Conservation (phyloP, 2,329 filamentous ascomycete genomes). For the Ophiocordyceps camponoti-floridani region DNA sequence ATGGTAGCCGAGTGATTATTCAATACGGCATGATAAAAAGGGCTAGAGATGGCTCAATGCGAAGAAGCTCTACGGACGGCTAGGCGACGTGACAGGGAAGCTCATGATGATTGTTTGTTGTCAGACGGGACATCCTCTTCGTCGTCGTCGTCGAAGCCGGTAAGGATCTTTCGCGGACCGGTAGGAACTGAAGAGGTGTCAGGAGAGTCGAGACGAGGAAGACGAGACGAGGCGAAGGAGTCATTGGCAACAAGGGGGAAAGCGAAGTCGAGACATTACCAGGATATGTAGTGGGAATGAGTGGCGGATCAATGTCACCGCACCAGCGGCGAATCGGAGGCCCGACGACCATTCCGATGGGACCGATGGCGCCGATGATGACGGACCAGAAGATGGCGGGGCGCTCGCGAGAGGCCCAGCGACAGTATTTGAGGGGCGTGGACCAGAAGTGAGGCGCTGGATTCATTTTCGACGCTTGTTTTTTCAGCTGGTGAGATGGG, state of each 20-base stretch:
- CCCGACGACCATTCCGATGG: slow-evolving; percentile 48
- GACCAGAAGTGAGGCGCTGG: slow-evolving; percentile 62
- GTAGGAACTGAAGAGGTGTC: slow-evolving; percentile 39
- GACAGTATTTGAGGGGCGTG: slow-evolving; percentile 65
- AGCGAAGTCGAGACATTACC: slow-evolving; percentile 36
- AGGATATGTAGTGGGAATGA: slow-evolving; percentile 80
- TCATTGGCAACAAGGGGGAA: no score
- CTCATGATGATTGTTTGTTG: background rate
- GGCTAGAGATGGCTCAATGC: background rate
- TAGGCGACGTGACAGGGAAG: background rate
- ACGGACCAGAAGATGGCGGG: slow-evolving; percentile 84
- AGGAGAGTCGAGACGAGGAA: background rate
- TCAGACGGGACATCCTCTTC: slow-evolving; percentile 8
- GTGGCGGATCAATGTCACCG: slow-evolving; percentile 54
- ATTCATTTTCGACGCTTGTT: slow-evolving; percentile 24
- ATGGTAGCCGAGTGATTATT: no score
- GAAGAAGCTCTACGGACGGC: background rate
- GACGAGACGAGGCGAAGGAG: background rate
- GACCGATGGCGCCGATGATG: slow-evolving; percentile 55
- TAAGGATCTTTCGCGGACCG: slow-evolving; percentile 39
- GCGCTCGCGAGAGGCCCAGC: slow-evolving; percentile 75
- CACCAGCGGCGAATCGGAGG: slow-evolving; percentile 56
- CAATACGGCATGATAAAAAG: background rate
- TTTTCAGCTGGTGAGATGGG: no score
- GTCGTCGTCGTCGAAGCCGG: slow-evolving; percentile 42